These are phyloP conservation scores for Candida pseudoviswanathii DNA, from an alignment of 1,139 yeast species.

Conservation along the genomic window DNA sequence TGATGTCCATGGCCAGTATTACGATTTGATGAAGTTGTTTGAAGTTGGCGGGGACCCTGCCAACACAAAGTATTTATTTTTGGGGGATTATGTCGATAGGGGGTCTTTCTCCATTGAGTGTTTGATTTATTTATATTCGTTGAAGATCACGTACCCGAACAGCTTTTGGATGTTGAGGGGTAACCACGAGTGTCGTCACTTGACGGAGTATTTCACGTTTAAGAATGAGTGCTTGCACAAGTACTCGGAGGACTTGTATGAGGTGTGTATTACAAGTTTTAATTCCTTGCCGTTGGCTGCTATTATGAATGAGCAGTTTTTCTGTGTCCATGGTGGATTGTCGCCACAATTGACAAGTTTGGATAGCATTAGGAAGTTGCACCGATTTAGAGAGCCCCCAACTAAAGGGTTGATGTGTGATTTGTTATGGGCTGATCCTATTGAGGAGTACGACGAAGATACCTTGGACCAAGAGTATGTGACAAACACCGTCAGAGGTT, in stretches of 20 bases:
- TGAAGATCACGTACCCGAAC: slow-evolving; percentile 76
- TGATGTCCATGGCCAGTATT: slow-evolving; percentile 94
- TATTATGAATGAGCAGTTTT: slow-evolving; percentile 89
- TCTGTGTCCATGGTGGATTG: slow-evolving; percentile 97
- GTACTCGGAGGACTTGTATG: slow-evolving; percentile 68
- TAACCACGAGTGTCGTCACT: slow-evolving; percentile 92
- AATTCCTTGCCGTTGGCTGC: slow-evolving; percentile 93
- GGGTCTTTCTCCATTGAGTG: slow-evolving; percentile 94
- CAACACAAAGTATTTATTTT: slow-evolving; percentile 72
- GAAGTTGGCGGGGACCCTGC: slow-evolving; percentile 94
- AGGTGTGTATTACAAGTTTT: slow-evolving; percentile 76
- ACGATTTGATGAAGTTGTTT: slow-evolving; percentile 84
- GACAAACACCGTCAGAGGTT: slow-evolving; percentile 82
- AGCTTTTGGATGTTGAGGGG: slow-evolving; percentile 88
- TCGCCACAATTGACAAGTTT: slow-evolving; percentile 79
- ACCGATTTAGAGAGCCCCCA: slow-evolving; percentile 92
- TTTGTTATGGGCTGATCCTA: slow-evolving; percentile 94
- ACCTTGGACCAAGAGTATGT: slow-evolving; percentile 54
- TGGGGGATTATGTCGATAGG: slow-evolving; percentile 96
- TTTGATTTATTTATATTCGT: slow-evolving; percentile 73
- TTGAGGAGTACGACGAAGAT: slow-evolving; percentile 82
- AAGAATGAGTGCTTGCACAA: slow-evolving; percentile 90
- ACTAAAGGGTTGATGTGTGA: slow-evolving; percentile 95
- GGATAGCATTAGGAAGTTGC: slow-evolving; percentile 67
- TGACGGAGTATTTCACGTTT: slow-evolving; percentile 93